Conservation (phyloP, 1,284 basidiomycete species). For the Grifola frondosa region DNA sequence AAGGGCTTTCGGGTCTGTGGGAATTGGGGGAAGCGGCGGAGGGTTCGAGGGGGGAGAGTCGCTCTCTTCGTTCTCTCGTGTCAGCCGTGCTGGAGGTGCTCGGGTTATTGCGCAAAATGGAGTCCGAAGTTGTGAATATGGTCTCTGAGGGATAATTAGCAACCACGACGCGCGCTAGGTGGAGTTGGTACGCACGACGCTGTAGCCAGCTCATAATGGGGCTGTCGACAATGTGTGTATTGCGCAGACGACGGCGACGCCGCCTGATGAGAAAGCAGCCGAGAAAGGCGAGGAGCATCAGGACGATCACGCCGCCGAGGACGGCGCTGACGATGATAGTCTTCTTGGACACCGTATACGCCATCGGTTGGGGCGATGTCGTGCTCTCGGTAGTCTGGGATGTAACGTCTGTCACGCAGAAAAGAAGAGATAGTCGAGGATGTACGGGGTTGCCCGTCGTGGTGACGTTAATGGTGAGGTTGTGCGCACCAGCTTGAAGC, state of each 20-base stretch:
- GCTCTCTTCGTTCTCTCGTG: no score
- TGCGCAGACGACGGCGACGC: constrained; percentile 4
- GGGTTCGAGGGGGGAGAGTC: no score
- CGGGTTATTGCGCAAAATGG: constrained; percentile 39
- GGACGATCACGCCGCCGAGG: constrained; percentile 12
- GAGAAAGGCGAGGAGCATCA: constrained; percentile 13
- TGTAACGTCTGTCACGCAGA: constrained; percentile 36
- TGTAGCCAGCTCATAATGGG: constrained; percentile 26
- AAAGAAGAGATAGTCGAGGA: constrained; percentile 32
- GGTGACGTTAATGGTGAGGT: constrained; percentile 37
- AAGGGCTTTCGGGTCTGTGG: no score
- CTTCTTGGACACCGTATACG: not conserved
- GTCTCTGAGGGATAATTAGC: constrained; percentile 23
- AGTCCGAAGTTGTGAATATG: constrained; percentile 40
- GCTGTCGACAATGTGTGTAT: constrained; percentile 11
- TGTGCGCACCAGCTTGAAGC: constrained; percentile 34
- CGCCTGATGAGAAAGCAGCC: constrained; percentile 10
- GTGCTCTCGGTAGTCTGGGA: constrained; percentile 7
- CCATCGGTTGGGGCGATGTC: constrained; percentile 18
- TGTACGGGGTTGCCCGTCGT: constrained; percentile 36
- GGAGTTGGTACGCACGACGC: no score
- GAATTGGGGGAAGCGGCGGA: no score
- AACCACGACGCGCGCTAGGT: not conserved
- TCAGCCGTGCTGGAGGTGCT: constrained; percentile 20
- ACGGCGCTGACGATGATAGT: constrained; percentile 16